Percentiles rank a stretch among this genome's conserved stretches.
phyloP scores from a whole-genome alignment of 768 basidiomycete species.

The Dioszegia aurantiaca region DNA sequence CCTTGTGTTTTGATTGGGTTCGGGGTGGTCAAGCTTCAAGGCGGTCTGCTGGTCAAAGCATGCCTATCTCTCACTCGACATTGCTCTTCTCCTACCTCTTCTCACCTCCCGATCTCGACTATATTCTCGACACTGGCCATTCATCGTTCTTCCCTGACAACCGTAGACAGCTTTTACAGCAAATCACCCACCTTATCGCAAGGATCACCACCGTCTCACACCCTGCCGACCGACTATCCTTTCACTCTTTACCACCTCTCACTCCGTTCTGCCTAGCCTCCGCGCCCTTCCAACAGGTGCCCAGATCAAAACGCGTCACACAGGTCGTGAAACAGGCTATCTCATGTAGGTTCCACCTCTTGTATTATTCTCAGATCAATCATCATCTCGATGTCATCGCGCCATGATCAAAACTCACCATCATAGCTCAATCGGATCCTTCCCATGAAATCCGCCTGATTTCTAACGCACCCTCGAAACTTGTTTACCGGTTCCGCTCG shows the following conservation, averaged over 20 bases:
- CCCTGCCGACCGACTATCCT: background rate
- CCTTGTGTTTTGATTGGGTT: too few relatives aligned
- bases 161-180: slow-evolving; percentile 9
- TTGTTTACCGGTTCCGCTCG: background rate
- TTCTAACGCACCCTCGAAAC: background rate
- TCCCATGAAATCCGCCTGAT: slow-evolving; percentile 2
- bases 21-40: too few relatives aligned
- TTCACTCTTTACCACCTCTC: background rate
- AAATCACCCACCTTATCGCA: slow-evolving; percentile 6
- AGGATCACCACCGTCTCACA: background rate
- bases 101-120: too few relatives aligned
- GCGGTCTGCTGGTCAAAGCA: too few relatives aligned
- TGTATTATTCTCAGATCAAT: too few relatives aligned
- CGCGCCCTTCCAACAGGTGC: background rate
- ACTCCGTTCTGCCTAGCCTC: background rate
- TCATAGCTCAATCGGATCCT: background rate
- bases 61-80: too few relatives aligned
- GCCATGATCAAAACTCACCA: too few relatives aligned
- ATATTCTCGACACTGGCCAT: background rate
- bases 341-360: too few relatives aligned
- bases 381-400: too few relatives aligned
- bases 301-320: slow-evolving; percentile 2
- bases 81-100: background rate
- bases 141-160: slow-evolving; percentile 3
- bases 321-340: background rate